These are phyloP conservation scores for Jamesozyma gamospora DNA, from an alignment of 805 yeast genomes.

Conservation along the genomic window DNA sequence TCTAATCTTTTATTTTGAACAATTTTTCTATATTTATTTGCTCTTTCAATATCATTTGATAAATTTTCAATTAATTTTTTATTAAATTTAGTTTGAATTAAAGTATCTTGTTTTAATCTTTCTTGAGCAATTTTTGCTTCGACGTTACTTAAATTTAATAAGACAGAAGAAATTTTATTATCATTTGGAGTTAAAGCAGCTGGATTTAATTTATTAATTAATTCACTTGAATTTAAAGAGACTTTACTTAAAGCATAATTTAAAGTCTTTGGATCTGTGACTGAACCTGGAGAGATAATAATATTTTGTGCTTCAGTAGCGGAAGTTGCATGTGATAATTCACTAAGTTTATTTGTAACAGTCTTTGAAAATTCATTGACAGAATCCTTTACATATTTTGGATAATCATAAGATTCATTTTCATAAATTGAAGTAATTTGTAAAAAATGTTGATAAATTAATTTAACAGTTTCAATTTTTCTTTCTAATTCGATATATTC, in stretches of 20 bases:
- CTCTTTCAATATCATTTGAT: slow-evolving; percentile 49
- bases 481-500: slow-evolving; percentile 70
- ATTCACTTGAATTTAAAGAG: slow-evolving; percentile 38
- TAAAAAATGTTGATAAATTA: slow-evolving; percentile 50
- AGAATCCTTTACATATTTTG: slow-evolving; percentile 64
- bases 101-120: slow-evolving; percentile 70
- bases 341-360: slow-evolving; percentile 53
- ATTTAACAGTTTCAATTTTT: slow-evolving; percentile 62
- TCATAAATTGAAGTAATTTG: slow-evolving; percentile 51
- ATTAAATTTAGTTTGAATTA: slow-evolving; percentile 61
- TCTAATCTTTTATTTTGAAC: slow-evolving; percentile 71
- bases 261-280: slow-evolving; percentile 61
- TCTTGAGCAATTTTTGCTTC: slow-evolving; percentile 74
- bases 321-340: slow-evolving; percentile 59
- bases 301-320: slow-evolving; percentile 81
- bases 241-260: slow-evolving; percentile 77
- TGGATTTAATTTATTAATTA: slow-evolving; percentile 18
- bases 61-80: slow-evolving; percentile 53
- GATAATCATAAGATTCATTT: slow-evolving; percentile 75
- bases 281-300: slow-evolving; percentile 39
- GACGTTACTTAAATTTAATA: slow-evolving; percentile 57
- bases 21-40: slow-evolving; percentile 56
- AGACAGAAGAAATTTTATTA: slow-evolving; percentile 40
- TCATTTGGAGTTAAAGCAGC: slow-evolving; percentile 23
- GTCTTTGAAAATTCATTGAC: slow-evolving; percentile 60